These are phyloP conservation scores for Diphasiastrum complanatum DNA, from an alignment of 83 land plant species.

Conservation along the genomic window DNA sequence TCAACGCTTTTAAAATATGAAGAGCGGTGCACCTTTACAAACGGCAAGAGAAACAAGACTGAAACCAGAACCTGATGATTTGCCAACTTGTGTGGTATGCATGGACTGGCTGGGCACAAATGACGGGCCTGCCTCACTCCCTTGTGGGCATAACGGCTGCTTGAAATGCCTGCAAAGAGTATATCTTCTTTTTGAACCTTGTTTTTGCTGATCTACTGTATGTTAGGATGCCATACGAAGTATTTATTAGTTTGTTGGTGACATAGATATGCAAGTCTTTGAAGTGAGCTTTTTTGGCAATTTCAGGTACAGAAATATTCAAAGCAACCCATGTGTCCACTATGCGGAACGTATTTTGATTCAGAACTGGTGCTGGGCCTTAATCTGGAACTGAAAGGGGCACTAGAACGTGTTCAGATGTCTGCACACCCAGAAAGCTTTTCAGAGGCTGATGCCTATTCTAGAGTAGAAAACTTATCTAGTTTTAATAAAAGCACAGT, in stretches of 20 bases:
- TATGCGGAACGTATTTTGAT: slow-evolving; percentile 24
- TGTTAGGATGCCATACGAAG: neutral
- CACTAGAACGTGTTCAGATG: slow-evolving; percentile 1
- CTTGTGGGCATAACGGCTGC: slow-evolving; percentile 41
- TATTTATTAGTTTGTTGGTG: neutral
- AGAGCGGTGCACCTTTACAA: too few relatives aligned
- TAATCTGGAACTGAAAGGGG: slow-evolving; percentile 22
- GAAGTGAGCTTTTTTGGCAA: neutral
- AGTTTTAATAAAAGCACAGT: too few relatives aligned
- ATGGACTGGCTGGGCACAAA: slow-evolving; percentile 35
- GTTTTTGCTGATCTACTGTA: neutral
- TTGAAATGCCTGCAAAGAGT: slow-evolving; percentile 30
- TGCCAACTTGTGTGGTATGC: slow-evolving; percentile 37
- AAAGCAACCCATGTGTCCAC: slow-evolving; percentile 10
- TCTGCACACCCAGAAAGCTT: neutral
- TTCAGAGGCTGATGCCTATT: too few relatives aligned
- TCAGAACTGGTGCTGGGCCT: slow-evolving; percentile 12
- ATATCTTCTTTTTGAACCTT: neutral
- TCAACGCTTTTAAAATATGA: too few relatives aligned
- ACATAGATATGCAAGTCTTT: neutral
- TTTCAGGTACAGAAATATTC: slow-evolving; percentile 18
- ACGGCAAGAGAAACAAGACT: too few relatives aligned
- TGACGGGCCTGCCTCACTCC: slow-evolving; percentile 39
- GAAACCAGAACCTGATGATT: too few relatives aligned
- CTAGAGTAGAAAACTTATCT: too few relatives aligned